These are phyloP conservation scores for Eutreptiella sp. DNA, from an alignment of 208 protist species.

Conservation along the genomic window DNA sequence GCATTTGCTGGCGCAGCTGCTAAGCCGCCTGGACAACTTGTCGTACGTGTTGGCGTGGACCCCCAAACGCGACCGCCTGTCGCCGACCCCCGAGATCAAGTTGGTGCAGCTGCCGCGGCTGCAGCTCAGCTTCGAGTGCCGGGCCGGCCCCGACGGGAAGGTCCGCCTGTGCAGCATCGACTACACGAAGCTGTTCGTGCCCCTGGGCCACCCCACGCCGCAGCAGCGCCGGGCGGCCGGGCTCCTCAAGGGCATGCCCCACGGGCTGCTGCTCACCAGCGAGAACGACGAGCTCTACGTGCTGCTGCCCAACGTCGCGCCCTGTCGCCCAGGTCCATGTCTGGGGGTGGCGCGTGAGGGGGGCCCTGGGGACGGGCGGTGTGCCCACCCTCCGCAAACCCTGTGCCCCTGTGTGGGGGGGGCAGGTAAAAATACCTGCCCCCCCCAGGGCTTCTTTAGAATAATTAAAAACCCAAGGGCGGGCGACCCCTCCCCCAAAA, in stretches of 20 bases:
- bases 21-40: slow-evolving; percentile 42
- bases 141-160: slow-evolving; percentile 19
- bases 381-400: no score
- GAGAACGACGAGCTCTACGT: slow-evolving; percentile 25
- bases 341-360: no score
- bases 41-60: slow-evolving; percentile 50
- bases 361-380: no score
- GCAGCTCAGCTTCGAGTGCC: slow-evolving; percentile 46
- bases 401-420: no score
- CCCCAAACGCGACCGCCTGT: slow-evolving; percentile 2
- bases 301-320: slow-evolving; percentile 7
- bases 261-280: slow-evolving; percentile 26
- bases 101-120: slow-evolving; percentile 53
- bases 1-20: slow-evolving; percentile 29
- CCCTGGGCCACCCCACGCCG: neutral
- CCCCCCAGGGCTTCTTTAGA: no score
- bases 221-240: no score
- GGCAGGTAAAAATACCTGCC: no score
- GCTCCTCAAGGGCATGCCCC: slow-evolving; percentile 35
- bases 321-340: slow-evolving; percentile 4
- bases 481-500: no score
- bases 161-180: slow-evolving; percentile 31
- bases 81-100: slow-evolving; percentile 21
- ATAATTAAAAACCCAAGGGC: no score
- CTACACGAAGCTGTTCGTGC: slow-evolving; percentile 21